Base-by-base conservation (phyloP, 2,329 filamentous ascomycete genomes). In the Ceratocystis huliohia region DNA sequence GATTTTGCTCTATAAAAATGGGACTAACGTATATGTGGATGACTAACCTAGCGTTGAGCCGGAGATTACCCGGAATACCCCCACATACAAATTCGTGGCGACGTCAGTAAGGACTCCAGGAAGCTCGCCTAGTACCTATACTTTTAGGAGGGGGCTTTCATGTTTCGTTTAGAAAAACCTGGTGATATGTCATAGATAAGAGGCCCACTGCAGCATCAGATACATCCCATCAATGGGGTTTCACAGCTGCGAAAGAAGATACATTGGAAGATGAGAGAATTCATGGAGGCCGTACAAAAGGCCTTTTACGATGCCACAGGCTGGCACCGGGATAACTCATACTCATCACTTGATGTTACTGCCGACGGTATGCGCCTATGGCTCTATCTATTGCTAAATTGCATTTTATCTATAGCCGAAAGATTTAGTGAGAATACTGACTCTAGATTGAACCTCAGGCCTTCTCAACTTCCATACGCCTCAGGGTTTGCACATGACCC, bases 231-330 rank as follows among this genome's bases (percentile, higher is more conserved):
- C 30, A 46, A 22, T 45, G 45, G 61, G 37, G 17, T 20, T 5
- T 56, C n/a, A 48, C 28, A 59, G 41, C 37, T 41, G 45, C 41
- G 64, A 78, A 65, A 56, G 44, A 61, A 48, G 13, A 25, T 62
- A 45, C 59, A 20, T 45, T 44, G 46, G 41, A 68, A 68, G 65
- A 96, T 96, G 92, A 86, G 94, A 79, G 88, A 92, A 78, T 96
- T 96, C 80, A 96, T 96, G 90, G 91, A 96, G 78, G 93, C 95
- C 80, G 88, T 96, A 79, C 91, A 96, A 78, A 84, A 88, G 78
- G 89, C 90, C 73, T 96, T 96, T 78, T 89, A 91, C 75, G 82
- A 88, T 74, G 87, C 88, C 66, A 92, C 91, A 59, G 84, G 88
- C 75, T 96, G 92, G 92, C 89, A 92, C 74, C 82, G 85, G 73